These are phyloP conservation scores for Pseudocercospora ulei DNA, from an alignment of 2,329 filamentous ascomycete species.

Conservation along the genomic window DNA sequence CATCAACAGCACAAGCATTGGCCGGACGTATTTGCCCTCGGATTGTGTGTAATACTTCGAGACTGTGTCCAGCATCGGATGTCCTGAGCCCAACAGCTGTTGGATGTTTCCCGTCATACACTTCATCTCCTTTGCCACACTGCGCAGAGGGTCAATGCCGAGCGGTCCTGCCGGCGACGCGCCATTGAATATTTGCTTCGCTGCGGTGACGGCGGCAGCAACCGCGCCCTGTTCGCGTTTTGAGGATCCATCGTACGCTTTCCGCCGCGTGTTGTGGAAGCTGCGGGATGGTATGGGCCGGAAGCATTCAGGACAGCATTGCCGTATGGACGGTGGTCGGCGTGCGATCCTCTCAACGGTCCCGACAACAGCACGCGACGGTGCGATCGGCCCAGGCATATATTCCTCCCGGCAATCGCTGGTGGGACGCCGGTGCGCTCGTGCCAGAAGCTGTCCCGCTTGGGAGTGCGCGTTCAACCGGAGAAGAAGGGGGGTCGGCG, in stretches of 20 bases:
- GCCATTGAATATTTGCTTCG: slow-evolving; percentile 61
- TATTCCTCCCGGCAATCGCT: slow-evolving; percentile 17
- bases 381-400: slow-evolving; percentile 31
- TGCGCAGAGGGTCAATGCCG: slow-evolving; percentile 74
- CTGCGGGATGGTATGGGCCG: slow-evolving; percentile 25
- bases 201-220: slow-evolving; percentile 60
- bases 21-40: slow-evolving; percentile 93
- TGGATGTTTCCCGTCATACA: slow-evolving; percentile 88
- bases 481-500: not conserved
- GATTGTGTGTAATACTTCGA: slow-evolving; percentile 97
- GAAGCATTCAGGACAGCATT: slow-evolving; percentile 31
- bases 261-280: slow-evolving; percentile 29
- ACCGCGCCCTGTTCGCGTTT: slow-evolving; percentile 51
- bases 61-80: slow-evolving; percentile 85
- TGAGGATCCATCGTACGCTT: slow-evolving; percentile 33
- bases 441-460: not conserved
- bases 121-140: slow-evolving; percentile 94
- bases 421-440: not conserved
- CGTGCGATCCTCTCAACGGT: slow-evolving; percentile 18
- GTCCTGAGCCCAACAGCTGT: slow-evolving; percentile 83
- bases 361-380: slow-evolving; percentile 32
- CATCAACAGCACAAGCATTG: slow-evolving; percentile 92
- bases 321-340: slow-evolving; percentile 13
- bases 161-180: slow-evolving; percentile 56
- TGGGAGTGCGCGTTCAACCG: not conserved